Percentiles rank a stretch among this genome's conserved stretches.
phyloP scores from a whole-genome alignment of 2,329 filamentous ascomycete genomes.

The Purpureocillium lavendulum region DNA sequence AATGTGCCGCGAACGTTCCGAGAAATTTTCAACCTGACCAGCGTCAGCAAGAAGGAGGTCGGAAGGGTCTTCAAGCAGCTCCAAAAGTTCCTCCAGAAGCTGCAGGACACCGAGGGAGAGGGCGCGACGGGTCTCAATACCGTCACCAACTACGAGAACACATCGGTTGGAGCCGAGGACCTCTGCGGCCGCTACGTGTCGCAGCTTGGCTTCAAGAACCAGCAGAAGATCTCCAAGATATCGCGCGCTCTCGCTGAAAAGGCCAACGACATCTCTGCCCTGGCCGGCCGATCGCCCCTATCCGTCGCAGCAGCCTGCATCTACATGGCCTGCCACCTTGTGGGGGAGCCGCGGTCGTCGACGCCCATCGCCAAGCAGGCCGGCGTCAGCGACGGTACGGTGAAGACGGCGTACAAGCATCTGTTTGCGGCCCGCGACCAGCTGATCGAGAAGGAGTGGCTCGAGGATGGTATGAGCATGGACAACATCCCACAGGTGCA shows the following conservation, averaged over 20 bases:
- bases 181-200: conserved; percentile 88
- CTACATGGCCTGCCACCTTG: conserved; percentile 86
- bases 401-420: conserved; percentile 90
- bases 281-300: conserved; percentile 87
- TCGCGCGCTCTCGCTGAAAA: conserved; percentile 70
- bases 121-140: conserved; percentile 39
- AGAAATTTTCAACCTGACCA: conserved; percentile 89
- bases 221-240: conserved; percentile 69
- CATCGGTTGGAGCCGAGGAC: conserved; percentile 72
- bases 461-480: conserved; percentile 63
- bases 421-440: conserved; percentile 67
- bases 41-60: conserved; percentile 95
- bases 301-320: conserved; percentile 94
- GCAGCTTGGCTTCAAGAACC: conserved; percentile 63
- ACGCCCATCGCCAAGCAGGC: conserved; percentile 80
- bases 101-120: conserved; percentile 50
- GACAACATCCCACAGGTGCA: conserved; percentile 54
- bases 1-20: conserved; percentile 82
- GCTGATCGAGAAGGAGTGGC: conserved; percentile 68
- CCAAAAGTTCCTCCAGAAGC: conserved; percentile 76
- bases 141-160: conserved; percentile 64
- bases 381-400: conserved; percentile 92
- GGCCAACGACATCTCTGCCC: conserved; percentile 67
- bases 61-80: conserved; percentile 90
- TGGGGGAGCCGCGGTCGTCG: conserved; percentile 70